Evolutionary conservation across 805 yeast genomes (phyloP).

Genomic region (Cephaloascus albidus): DNA sequence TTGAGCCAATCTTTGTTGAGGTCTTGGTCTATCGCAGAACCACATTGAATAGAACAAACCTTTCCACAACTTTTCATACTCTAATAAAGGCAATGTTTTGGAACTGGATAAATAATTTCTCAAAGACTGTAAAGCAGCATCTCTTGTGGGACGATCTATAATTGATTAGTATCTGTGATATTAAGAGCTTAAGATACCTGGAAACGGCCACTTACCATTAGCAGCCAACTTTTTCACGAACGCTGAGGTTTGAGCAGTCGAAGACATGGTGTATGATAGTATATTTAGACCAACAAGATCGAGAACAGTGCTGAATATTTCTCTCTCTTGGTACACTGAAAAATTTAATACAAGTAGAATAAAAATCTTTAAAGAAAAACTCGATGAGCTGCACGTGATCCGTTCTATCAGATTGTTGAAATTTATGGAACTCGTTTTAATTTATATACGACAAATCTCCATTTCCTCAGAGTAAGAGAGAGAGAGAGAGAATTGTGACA

Average conservation of each 20-base stretch:
- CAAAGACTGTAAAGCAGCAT: slow-evolving; percentile 59
- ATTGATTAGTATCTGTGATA: neutral
- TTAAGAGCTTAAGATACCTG: neutral
- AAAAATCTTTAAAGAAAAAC: neutral
- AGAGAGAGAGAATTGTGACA: no score
- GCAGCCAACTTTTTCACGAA: slow-evolving; percentile 82
- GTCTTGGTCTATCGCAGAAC: slow-evolving; percentile 89
- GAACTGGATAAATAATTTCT: slow-evolving; percentile 43
- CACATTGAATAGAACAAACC: slow-evolving; percentile 95
- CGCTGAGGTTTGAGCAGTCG: slow-evolving; percentile 24
- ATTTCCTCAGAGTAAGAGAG: no score
- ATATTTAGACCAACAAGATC: no score
- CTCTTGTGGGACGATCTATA: slow-evolving; percentile 56
- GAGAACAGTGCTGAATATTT: no score
- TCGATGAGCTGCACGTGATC: neutral
- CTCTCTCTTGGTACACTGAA: no score
- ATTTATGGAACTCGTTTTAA: no score
- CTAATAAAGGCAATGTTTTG: slow-evolving; percentile 35
- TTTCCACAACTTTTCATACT: slow-evolving; percentile 84
- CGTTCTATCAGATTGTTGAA: neutral
- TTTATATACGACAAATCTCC: no score
- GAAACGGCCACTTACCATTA: slow-evolving; percentile 34
- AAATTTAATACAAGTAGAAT: neutral
- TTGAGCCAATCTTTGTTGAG: slow-evolving; percentile 79
- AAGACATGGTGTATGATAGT: neutral